Evolutionary conservation across 1,139 yeast genomes (phyloP).

Genomic region (Geotrichum bryndzae): DNA sequence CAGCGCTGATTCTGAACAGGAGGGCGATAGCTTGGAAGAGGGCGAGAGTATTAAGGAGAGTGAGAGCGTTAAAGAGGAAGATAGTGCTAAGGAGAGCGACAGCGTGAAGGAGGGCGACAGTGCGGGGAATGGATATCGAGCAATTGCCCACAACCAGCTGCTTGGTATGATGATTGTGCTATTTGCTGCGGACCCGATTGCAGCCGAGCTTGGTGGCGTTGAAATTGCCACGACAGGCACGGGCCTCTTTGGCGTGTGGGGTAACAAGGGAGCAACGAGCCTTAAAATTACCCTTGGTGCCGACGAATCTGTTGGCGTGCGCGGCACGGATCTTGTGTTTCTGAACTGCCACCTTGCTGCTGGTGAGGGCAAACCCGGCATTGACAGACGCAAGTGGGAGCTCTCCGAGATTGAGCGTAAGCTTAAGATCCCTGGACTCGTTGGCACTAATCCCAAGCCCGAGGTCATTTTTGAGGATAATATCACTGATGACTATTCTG

Average conservation of each 20-base stretch:
- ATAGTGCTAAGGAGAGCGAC: too few relatives aligned
- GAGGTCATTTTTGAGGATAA: neutral
- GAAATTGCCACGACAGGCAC: conserved; percentile 45
- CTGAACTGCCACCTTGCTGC: conserved; percentile 67
- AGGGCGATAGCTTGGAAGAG: too few relatives aligned
- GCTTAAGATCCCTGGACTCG: conserved; percentile 27
- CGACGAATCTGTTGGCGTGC: conserved; percentile 25
- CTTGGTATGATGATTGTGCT: conserved; percentile 46
- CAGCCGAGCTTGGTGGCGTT: conserved; percentile 37
- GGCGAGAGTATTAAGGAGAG: too few relatives aligned
- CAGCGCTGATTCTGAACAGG: neutral
- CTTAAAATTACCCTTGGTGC: conserved; percentile 33
- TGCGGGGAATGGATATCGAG: conserved; percentile 28
- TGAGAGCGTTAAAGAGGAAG: too few relatives aligned
- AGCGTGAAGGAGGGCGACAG: neutral
- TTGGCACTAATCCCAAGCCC: conserved; percentile 2
- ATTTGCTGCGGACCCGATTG: conserved; percentile 32
- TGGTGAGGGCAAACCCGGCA: conserved; percentile 50
- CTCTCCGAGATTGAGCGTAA: conserved; percentile 37
- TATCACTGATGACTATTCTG: conserved; percentile 3
- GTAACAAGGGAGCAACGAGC: conserved; percentile 54
- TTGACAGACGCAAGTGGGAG: conserved; percentile 41
- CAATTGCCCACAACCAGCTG: conserved; percentile 41
- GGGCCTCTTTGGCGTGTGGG: conserved; percentile 50
- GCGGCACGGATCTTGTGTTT: conserved; percentile 46